Base-by-base conservation (phyloP, 768 basidiomycete species). In the Suillus fuscotomentosus region DNA sequence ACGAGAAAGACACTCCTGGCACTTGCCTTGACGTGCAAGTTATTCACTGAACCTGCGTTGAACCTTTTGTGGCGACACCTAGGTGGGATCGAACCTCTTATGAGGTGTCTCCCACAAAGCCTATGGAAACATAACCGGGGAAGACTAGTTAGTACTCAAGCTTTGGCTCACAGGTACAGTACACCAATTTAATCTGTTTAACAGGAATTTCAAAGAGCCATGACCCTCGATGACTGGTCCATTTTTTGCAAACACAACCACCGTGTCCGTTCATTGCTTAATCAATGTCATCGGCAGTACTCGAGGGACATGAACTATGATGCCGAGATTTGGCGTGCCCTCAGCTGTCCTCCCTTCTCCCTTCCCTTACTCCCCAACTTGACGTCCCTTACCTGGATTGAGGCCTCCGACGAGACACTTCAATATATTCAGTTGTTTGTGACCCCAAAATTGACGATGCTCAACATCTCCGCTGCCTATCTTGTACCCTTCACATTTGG, bases 241-340 rank as follows among this genome's bases (percentile, higher is more conserved):
- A 39, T 39, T 10, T 57, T 57, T 39, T 36, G 38, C 38, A 39
- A 57, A 39, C 39, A 57, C 7, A 24, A 17, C 22, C 15, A 57
- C 3, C 56, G 39, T 3, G 43, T 75, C 53, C 73, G 68, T 41
- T 9, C 10, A 38, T 36, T 15, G 47, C 4, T 48, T 8, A 22
- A 59, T n/a, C 24, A 17, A 27, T 51, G 27, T 15, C 14, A 14
- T 15, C 3, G 14, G 14, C 3, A 1, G 7, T 24, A 24, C 13
- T 17, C 7, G n/a, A 47, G 2, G 4, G n/a, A n/a, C 8, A 22
- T 11, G 24, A 24, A 27, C 24, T 50, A 14, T 15, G 2, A 13
- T 8, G 39, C 22, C 2, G 39, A 41, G 1, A 15, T 41, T 17
- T 57, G 22, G 56, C 5, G 8, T 41, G 15, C 56, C 15, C 39